Conservation (phyloP, 805 yeast genomes). For the Myxozyma vanderwaltii region DNA sequence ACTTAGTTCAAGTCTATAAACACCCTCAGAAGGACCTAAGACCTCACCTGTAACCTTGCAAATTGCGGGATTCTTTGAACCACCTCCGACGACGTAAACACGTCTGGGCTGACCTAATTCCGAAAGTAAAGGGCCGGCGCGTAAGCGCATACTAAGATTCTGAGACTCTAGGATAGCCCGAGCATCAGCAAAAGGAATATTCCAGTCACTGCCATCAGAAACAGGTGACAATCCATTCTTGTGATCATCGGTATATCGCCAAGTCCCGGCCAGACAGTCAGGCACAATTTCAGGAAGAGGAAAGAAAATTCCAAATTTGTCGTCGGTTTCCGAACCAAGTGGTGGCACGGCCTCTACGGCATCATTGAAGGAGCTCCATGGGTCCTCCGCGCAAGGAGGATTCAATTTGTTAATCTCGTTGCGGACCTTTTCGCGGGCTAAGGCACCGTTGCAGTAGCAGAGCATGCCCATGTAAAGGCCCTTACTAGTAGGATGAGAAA, state of each 20-base stretch:
- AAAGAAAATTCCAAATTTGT: constrained; percentile 73
- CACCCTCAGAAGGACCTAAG: constrained; percentile 65
- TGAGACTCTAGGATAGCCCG: constrained; percentile 82
- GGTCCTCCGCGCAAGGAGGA: constrained; percentile 37
- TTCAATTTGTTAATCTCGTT: constrained; percentile 58
- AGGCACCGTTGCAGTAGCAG: constrained; percentile 87
- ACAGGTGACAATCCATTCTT: constrained; percentile 40
- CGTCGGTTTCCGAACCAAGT: constrained; percentile 14
- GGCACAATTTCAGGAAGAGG: constrained; percentile 93
- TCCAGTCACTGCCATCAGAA: constrained; percentile 13
- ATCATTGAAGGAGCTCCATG: constrained; percentile 40
- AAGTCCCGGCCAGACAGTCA: constrained; percentile 65
- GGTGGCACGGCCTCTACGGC: constrained; percentile 27
- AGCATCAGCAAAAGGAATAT: constrained; percentile 59
- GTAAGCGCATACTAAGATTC: constrained; percentile 76
- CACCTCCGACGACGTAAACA: constrained; percentile 86
- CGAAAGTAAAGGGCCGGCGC: constrained; percentile 77
- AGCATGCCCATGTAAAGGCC: constrained; percentile 90
- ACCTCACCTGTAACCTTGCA: constrained; percentile 69
- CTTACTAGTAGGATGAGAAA: constrained; percentile 80
- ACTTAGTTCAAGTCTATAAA: constrained; percentile 70
- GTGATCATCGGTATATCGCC: constrained; percentile 47
- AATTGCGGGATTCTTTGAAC: constrained; percentile 70
- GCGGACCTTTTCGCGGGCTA: constrained; percentile 78
- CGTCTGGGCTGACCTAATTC: constrained; percentile 58